Evolutionary conservation across 2,329 filamentous ascomycete genomes (phyloP), one percentile per base, ranked within the genome.

Genomic region (Fusarium subtropicale): DNA sequence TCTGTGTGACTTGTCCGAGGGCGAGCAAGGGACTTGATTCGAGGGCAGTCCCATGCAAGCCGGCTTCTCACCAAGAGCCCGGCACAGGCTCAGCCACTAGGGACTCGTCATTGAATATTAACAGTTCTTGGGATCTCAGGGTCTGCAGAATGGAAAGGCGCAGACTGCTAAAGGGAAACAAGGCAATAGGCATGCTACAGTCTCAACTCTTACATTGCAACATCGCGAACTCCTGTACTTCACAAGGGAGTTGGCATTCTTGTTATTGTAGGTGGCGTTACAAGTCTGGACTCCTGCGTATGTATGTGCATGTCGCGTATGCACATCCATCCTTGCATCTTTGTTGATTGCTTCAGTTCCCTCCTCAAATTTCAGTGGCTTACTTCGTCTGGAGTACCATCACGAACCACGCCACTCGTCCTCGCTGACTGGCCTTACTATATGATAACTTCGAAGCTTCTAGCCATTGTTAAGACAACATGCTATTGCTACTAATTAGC

Each of bases 1-100:
- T 69, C 66, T 69, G 66, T 69, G 66, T 69, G 66, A 69, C 66
- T 69, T 69, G 55, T 54, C 45, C 50, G 52, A 66, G 60, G 60
- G 52, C 30, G 65, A 68, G 45, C 60, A 55, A 56, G 51, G 51
- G 52, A 62, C 60, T 56, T 68, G 66, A 68, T 68, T 68, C 50
- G 66, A 69, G 66, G 46, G 41, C 16, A 54, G 66, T 55, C 33
- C 60, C 68, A 65, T 66, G 59, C 56, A 60, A 44, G 50, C 60
- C 62, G 52, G 47, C 42, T 44, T 57, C 51, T 62, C 47, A 53
- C 54, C 60, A 66, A 44, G 52, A 70, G 52, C 54, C 61, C 45
- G 52, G 53, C 63, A 64, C 42, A 57, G 39, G 52, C 66, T 67
- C 46, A 59, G 63, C 66, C 67, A 69, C 66, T 70, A 64, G 53